Evolutionary conservation across 371 early-diverging fungal genomes (phyloP).

Genomic region (Blastocladiella emersonii): DNA sequence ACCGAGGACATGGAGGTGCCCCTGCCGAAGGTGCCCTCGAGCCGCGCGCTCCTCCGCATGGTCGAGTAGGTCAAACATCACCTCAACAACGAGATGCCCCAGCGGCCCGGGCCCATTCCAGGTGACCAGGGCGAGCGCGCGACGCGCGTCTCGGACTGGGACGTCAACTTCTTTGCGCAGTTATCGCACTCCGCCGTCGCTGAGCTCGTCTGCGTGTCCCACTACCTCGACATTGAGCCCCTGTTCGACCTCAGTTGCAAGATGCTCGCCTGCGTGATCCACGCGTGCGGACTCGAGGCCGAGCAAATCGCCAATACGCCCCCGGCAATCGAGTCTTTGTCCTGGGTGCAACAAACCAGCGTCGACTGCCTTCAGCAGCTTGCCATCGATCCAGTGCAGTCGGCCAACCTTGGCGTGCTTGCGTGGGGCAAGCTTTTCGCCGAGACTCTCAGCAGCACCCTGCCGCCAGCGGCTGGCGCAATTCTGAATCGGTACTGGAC

Average conservation of each 20-base stretch:
- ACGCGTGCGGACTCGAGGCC: conserved; percentile 75
- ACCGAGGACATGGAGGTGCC: conserved; percentile 57
- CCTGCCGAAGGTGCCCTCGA: conserved; percentile 59
- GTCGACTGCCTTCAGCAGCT: too few species aligned
- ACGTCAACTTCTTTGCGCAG: conserved; percentile 58
- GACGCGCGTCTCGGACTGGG: conserved; percentile 60
- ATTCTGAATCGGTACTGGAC: too few species aligned
- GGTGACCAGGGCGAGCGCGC: conserved; percentile 39
- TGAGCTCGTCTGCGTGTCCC: conserved; percentile 71
- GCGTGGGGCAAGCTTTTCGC: too few species aligned
- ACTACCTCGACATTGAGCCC: conserved; percentile 91
- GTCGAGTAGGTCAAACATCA: conserved; percentile 70
- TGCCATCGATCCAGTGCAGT: too few species aligned
- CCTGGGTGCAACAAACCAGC: too few species aligned
- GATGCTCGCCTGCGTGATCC: conserved; percentile 92
- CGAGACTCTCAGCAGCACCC: too few species aligned
- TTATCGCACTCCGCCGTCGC: conserved; percentile 62
- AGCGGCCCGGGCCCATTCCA: conserved; percentile 24
- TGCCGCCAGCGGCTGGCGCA: too few species aligned
- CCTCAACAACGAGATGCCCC: conserved; percentile 40
- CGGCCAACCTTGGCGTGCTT: too few species aligned
- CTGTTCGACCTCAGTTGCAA: conserved; percentile 85
- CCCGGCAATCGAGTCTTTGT: too few species aligned
- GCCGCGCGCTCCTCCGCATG: conserved; percentile 49
- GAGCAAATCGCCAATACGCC: too few species aligned